Evolutionary conservation across 2,329 filamentous ascomycete genomes (phyloP), one percentile per base, ranked within the genome.

Genomic region (Penicillium expansum): DNA sequence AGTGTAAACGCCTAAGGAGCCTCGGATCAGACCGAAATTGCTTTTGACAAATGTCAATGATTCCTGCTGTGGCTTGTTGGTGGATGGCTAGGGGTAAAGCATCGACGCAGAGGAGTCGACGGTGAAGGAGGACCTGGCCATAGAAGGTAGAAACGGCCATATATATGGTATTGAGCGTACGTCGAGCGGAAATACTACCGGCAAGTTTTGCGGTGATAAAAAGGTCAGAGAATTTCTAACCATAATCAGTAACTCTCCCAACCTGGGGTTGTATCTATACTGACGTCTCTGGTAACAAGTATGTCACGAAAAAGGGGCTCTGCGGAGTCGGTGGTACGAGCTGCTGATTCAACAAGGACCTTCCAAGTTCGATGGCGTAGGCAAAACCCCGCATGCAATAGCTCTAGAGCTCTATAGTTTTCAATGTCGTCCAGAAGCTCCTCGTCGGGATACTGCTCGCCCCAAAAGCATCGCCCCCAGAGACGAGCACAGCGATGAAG

Each of bases 371-470:
- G 62, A 42, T 74, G 59, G 24, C 68, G 69, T 22, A 73, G 55
- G 4, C 58, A 62, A 39, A 73, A 67, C 6, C 64, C 67, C 3
- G 57, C 48, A 42, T 74, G 71, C 5, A 74, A 43, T 16, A 75
- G 55, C 52, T 74, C 71, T 16, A 74, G 56, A 3, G 63, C 70
- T 22, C 72, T 63, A 56, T 75, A 72, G 29, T 75, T 75, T 53
- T 75, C 72, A 24, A 74, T 71, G 33, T 74, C 72, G 49, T 75
- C 73, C n/a, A 73, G 58, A 2, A 74, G 67, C 55, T 75, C 67
- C 18, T 68, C 63, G n/a, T 72, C 69, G 0, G 73, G 73, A 48
- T 75, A 75, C 29, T 70, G 67, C 16, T 70, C 62, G 2, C 71
- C 71, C 70, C 70, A 75, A 42, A 73, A 70, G 49, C 71, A 73